phyloP scores from a whole-genome alignment of 2,329 filamentous ascomycete species.

The Ophiosphaerella herpotricha region DNA sequence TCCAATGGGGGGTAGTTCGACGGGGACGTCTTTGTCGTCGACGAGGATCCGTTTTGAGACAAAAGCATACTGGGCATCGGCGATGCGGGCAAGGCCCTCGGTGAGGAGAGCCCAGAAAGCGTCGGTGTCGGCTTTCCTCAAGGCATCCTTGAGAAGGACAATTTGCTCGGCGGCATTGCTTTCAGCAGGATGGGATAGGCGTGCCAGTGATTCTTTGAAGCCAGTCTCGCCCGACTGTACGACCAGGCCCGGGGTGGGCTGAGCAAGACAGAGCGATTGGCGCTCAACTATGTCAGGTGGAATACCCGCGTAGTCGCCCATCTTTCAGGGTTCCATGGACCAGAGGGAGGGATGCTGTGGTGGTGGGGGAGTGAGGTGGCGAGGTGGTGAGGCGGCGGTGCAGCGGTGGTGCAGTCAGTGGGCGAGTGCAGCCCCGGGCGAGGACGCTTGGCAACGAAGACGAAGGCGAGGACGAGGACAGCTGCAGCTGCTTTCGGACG shows the following conservation, averaged over 20 bases:
- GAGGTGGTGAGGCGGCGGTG: neutral
- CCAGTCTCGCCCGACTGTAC: constrained; percentile 50
- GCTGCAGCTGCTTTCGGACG: constrained; percentile 21
- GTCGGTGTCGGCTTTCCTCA: constrained; percentile 59
- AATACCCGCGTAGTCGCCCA: constrained; percentile 36
- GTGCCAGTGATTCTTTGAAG: constrained; percentile 47
- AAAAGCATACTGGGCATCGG: constrained; percentile 69
- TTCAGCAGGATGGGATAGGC: constrained; percentile 52
- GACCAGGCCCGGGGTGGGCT: constrained; percentile 48
- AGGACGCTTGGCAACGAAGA: constrained; percentile 2
- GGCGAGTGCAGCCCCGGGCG: neutral
- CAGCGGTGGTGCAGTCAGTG: constrained; percentile 9
- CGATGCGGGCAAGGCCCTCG: constrained; percentile 66
- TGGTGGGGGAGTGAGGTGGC: constrained; percentile 13
- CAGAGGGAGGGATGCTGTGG: constrained; percentile 8
- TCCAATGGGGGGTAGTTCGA: constrained; percentile 65
- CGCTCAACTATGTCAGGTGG: constrained; percentile 49
- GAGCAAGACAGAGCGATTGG: constrained; percentile 50
- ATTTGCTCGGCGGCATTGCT: constrained; percentile 65
- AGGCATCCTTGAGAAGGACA: constrained; percentile 61
- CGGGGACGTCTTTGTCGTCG: constrained; percentile 61
- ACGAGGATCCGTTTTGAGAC: constrained; percentile 67
- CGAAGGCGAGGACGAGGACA: constrained; percentile 16
- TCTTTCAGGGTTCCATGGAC: constrained; percentile 31
- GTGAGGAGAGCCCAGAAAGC: constrained; percentile 69